Conservation (phyloP, 805 yeast species). For the Tetrapisispora taiwanensis region DNA sequence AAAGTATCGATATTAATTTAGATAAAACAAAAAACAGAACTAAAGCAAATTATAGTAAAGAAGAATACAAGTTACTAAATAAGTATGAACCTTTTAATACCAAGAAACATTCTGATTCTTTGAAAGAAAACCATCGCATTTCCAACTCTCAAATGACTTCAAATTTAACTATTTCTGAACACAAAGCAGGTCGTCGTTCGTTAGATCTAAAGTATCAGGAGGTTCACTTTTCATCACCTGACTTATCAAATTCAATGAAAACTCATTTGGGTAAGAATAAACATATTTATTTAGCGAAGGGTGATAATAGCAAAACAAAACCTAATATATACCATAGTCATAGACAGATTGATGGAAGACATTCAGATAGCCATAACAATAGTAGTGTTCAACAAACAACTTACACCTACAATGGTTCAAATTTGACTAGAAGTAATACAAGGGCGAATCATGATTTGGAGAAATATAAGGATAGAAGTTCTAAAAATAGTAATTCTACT, state of each 20-base stretch:
- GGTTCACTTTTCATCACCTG: slow-evolving; percentile 9
- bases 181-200: slow-evolving; percentile 7
- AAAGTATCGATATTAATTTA: slow-evolving; percentile 22
- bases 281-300: not conserved
- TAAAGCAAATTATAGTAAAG: not conserved
- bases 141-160: not conserved
- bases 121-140: not conserved
- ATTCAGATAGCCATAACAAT: not conserved
- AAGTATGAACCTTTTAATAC: not conserved
- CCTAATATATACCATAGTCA: not conserved
- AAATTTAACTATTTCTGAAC: not conserved
- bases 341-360: not conserved
- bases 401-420: not conserved
- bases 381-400: not conserved
- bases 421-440: not conserved
- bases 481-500: not conserved
- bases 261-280: not conserved
- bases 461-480: slow-evolving; percentile 1
- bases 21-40: slow-evolving; percentile 8
- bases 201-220: slow-evolving; percentile 22
- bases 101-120: not conserved
- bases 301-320: not conserved
- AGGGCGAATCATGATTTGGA: slow-evolving; percentile 10
- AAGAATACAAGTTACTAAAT: not conserved
- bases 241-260: not conserved